Evolutionary conservation across 2,329 filamentous ascomycete species (phyloP), one percentile per base, ranked within the genome.

Genomic region (Neofusicoccum parvum): DNA sequence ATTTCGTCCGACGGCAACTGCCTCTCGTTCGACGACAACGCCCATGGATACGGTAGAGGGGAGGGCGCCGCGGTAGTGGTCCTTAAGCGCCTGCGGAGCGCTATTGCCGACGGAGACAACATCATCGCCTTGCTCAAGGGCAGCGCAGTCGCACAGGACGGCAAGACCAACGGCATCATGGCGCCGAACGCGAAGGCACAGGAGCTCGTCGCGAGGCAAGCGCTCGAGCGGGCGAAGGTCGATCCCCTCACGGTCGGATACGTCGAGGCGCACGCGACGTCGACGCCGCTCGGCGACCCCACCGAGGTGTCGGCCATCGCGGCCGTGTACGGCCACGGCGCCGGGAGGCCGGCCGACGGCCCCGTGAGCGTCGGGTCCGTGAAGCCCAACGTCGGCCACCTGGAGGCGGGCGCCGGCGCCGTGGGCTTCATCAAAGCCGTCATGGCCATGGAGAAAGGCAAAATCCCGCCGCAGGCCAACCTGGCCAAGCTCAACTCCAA

Each of bases 401-500:
- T 69, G 6, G 75, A 78, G 65, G 69, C 70, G 2, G 68, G 70
- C 6, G 70, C 70, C 32, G 75, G 70, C 17, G 51, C 77, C 3
- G 63, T 73, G 1, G 64, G 68, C 17, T 36, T 78, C 36, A 70
- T 76, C 43, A 78, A 77, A 64, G 67, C 68, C 3, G 67, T 73
- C 6, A 59, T 76, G 43, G 67, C 68, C 3, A 66, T 76, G 27
- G 76, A 76, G 15, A 69, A 72, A 14, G 71, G 71, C 1, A 32
- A 65, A 6, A 68, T 77, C 3, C 68, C 75, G 11, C 78, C 76
- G 0, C 79, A 80, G 41, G 71, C 76, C 36, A 74, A 74, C 43
- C 68, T 78, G 17, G 66, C 68, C 6, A 76, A 71, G 49, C 70
- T 77, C 12, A 80, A 77, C 64, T 71, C 69, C 10, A 65, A 67